A percentile compares a stretch with the other conserved stretches of the same genome.
phyloP scores from a whole-genome alignment of 441 rosid species.

The Biscutella laevigata region DNA sequence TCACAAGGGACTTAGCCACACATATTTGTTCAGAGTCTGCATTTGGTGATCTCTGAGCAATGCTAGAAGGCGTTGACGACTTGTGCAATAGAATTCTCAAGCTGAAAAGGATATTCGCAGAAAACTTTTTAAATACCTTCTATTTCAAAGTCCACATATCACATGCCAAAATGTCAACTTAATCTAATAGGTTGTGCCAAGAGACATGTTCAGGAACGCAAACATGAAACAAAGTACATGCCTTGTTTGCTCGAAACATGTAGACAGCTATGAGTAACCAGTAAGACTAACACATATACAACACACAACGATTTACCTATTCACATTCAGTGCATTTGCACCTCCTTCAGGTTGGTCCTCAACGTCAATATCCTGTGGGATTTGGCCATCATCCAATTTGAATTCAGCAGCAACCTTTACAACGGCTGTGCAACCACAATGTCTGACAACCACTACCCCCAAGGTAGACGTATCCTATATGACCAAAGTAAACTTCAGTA shows the following conservation, averaged over 20 bases:
- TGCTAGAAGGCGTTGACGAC: slow-evolving; percentile 43
- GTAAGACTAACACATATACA: neutral
- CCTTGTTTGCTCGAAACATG: neutral
- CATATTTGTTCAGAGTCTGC: slow-evolving; percentile 44
- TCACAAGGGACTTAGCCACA: slow-evolving; percentile 43
- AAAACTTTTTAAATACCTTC: slow-evolving; percentile 15
- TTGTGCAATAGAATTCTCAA: slow-evolving; percentile 69
- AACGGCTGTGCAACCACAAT: slow-evolving; percentile 59
- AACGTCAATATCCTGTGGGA: slow-evolving; percentile 48
- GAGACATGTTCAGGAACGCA: slow-evolving; percentile 9
- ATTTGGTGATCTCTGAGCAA: slow-evolving; percentile 50
- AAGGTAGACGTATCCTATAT: slow-evolving; percentile 65
- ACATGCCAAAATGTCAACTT: slow-evolving; percentile 2
- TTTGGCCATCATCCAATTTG: slow-evolving; percentile 38
- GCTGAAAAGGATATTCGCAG: slow-evolving; percentile 36
- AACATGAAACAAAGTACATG: neutral
- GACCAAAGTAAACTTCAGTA: slow-evolving; percentile 23
- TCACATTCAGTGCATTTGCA: slow-evolving; percentile 67
- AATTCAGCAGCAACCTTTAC: slow-evolving; percentile 46
- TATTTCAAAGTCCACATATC: neutral
- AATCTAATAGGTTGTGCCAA: neutral
- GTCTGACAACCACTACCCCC: slow-evolving; percentile 65
- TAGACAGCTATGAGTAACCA: slow-evolving; percentile 4
- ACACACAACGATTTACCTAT: slow-evolving; percentile 34
- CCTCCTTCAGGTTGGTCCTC: slow-evolving; percentile 84